Evolutionary conservation across 371 early-diverging fungal genomes (phyloP).

Genomic region (Entomophthora muscae): DNA sequence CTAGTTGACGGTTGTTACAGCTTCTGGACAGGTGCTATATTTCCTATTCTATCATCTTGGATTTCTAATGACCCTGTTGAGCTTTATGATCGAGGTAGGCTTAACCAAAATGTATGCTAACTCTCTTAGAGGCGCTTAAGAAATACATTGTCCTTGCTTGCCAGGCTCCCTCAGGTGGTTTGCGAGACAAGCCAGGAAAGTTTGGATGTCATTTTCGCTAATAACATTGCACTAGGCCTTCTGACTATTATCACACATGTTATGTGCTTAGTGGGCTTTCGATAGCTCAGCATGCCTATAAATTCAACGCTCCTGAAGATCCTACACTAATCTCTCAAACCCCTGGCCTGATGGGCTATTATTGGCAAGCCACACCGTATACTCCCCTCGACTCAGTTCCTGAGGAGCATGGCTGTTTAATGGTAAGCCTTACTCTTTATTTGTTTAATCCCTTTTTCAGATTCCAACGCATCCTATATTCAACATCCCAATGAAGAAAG

Average conservation of each 20-base stretch:
- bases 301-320: neutral
- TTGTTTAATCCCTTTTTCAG: neutral
- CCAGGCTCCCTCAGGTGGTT: slow-evolving; percentile 62
- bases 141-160: slow-evolving; percentile 75
- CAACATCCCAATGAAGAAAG: slow-evolving; percentile 16
- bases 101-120: neutral
- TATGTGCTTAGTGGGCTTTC: slow-evolving; percentile 84
- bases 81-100: neutral
- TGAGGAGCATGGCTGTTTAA: slow-evolving; percentile 14
- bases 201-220: slow-evolving; percentile 14
- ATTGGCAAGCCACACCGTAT: slow-evolving; percentile 20
- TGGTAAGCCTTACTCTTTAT: neutral
- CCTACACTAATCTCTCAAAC: slow-evolving; percentile 8
- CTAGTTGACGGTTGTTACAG: slow-evolving; percentile 96
- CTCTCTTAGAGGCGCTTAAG: slow-evolving; percentile 45
- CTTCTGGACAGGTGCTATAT: slow-evolving; percentile 87
- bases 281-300: slow-evolving; percentile 24
- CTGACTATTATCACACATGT: slow-evolving; percentile 92
- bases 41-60: slow-evolving; percentile 39
- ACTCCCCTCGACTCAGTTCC: slow-evolving; percentile 32
- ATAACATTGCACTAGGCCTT: slow-evolving; percentile 18
- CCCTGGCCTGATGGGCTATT: slow-evolving; percentile 16
- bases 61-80: slow-evolving; percentile 14
- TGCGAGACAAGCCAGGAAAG: slow-evolving; percentile 85
- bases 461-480: slow-evolving; percentile 16